phyloP scores from a whole-genome alignment of 768 basidiomycete species.

The Tricholoma saponaceum region DNA sequence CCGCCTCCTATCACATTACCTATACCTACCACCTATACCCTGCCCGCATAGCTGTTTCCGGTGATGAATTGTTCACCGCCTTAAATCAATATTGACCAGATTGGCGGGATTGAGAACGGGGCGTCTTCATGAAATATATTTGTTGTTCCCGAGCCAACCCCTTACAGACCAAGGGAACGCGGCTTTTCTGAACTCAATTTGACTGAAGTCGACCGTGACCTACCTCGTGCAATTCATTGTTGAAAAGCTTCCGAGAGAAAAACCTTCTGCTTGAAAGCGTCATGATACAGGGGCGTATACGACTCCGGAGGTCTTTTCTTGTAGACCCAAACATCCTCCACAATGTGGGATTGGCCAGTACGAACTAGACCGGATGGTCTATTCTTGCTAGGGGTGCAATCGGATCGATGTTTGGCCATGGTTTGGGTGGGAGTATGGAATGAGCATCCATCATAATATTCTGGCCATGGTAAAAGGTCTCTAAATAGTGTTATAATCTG shows the following conservation, averaged over 20 bases:
- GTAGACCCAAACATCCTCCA: conserved; percentile 1
- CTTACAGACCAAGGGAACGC: conserved; percentile 15
- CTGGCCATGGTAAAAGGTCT: conserved; percentile 25
- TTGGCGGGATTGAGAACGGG: conserved; percentile 19
- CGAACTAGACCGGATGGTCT: conserved; percentile 26
- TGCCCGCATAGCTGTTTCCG: too few species aligned
- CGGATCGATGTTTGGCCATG: conserved; percentile 21
- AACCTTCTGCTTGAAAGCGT: conserved; percentile 8
- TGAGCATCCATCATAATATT: conserved; percentile 37
- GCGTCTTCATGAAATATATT: conserved; percentile 21
- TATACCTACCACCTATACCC: too few species aligned
- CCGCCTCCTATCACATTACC: too few species aligned
- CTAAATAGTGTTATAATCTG: conserved; percentile 6
- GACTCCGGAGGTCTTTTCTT: conserved; percentile 3
- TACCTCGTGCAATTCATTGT: conserved; percentile 18
- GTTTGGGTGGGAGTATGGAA: conserved; percentile 27
- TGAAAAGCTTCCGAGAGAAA: conserved; percentile 8
- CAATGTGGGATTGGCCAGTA: conserved; percentile 11
- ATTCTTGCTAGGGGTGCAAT: conserved; percentile 25
- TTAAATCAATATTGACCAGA: too few species aligned
- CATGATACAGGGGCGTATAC: neutral
- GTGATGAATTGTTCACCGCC: too few species aligned
- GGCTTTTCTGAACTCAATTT: neutral
- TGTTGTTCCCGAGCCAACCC: conserved; percentile 20
- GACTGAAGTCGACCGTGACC: too few species aligned